phyloP scores from a whole-genome alignment of 2,329 filamentous ascomycete genomes.

The Calonectria pseudoreteaudii region DNA sequence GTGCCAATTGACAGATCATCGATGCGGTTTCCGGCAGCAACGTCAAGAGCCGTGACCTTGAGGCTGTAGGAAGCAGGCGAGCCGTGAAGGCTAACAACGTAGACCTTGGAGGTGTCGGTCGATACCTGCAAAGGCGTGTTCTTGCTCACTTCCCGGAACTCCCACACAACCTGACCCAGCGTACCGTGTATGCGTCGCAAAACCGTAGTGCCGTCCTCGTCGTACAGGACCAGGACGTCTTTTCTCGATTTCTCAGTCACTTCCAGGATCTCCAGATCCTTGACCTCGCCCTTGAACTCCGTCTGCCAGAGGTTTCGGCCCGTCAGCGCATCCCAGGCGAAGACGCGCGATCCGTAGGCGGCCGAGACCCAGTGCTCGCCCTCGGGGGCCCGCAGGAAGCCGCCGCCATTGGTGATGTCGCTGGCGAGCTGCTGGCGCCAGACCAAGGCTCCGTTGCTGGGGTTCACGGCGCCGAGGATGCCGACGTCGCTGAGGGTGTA shows the following conservation, averaged over 20 bases:
- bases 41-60: slow-evolving; percentile 80
- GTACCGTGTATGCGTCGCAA: slow-evolving; percentile 79
- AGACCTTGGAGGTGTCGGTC: slow-evolving; percentile 77
- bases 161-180: slow-evolving; percentile 83
- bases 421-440: slow-evolving; percentile 85
- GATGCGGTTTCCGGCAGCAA: slow-evolving; percentile 76
- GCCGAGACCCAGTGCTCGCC: slow-evolving; percentile 83
- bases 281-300: slow-evolving; percentile 67
- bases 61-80: slow-evolving; percentile 78
- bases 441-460: slow-evolving; percentile 83
- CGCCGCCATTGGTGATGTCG: slow-evolving; percentile 57
- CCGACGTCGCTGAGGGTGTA: slow-evolving; percentile 91
- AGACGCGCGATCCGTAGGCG: slow-evolving; percentile 76
- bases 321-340: slow-evolving; percentile 85
- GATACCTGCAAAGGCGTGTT: slow-evolving; percentile 82
- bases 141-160: slow-evolving; percentile 75
- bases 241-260: slow-evolving; percentile 72
- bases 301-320: slow-evolving; percentile 84
- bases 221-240: slow-evolving; percentile 78
- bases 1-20: slow-evolving; percentile 79
- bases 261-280: slow-evolving; percentile 83
- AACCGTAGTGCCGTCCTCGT: slow-evolving; percentile 66
- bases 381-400: slow-evolving; percentile 78
- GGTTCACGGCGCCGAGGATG: slow-evolving; percentile 89
- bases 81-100: slow-evolving; percentile 81